A percentile compares a stretch with the other conserved stretches of the same genome.
phyloP scores from a whole-genome alignment of 495 filamentous ascomycete genomes.

The Haplographium delicatum region DNA sequence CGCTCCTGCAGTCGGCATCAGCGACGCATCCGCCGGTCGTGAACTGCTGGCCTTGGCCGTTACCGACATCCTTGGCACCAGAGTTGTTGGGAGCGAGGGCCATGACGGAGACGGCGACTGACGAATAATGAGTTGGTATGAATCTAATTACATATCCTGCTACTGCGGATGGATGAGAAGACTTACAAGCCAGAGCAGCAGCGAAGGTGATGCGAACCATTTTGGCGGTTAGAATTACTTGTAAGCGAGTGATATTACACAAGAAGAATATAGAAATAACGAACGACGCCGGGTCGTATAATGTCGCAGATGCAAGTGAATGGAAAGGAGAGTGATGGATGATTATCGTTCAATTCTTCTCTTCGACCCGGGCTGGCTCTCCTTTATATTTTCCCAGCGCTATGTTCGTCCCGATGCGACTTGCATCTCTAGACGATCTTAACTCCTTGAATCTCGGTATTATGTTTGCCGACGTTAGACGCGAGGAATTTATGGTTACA shows the following conservation, averaged over 20 bases:
- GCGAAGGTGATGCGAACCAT: constrained; percentile 32
- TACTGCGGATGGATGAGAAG: background rate
- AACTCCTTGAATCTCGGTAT: constrained; percentile 3
- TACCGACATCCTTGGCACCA: constrained; percentile 32
- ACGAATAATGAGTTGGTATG: constrained; percentile 3
- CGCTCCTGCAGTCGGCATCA: constrained; percentile 35
- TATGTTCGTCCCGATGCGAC: background rate
- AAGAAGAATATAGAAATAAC: background rate
- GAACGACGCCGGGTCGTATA: constrained; percentile 7
- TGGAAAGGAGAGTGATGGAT: background rate
- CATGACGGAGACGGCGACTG: constrained; percentile 17
- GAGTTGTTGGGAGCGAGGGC: constrained; percentile 14
- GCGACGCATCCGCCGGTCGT: constrained; percentile 39
- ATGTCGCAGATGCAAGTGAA: constrained; percentile 1
- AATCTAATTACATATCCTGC: background rate
- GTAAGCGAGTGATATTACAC: constrained; percentile 1
- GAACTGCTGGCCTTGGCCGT: constrained; percentile 35
- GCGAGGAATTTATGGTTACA: constrained; percentile 1
- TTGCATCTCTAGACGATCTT: constrained; percentile 4
- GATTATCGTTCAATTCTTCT: background rate
- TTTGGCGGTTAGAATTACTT: constrained; percentile 17
- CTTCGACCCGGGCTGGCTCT: background rate
- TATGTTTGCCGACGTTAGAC: background rate
- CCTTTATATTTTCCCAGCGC: constrained; percentile 8
- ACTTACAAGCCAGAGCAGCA: constrained; percentile 31